Percentiles rank a stretch among this genome's conserved stretches.
Evolutionary conservation across 2,329 filamentous ascomycete genomes (phyloP).

Genomic region (Phaeosphaeria sp.): DNA sequence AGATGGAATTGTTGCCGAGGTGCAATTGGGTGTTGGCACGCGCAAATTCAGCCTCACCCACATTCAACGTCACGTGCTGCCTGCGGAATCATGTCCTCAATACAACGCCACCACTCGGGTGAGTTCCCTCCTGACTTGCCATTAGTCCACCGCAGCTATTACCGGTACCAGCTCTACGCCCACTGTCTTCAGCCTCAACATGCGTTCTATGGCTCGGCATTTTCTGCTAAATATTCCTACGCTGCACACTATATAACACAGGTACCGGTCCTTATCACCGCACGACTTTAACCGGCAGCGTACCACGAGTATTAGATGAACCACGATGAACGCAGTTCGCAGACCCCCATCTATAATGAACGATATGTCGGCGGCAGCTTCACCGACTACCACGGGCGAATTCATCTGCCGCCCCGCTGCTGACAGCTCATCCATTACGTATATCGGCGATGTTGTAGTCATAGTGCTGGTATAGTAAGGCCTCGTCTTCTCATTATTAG

Average conservation of each 20-base stretch:
- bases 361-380: slow-evolving; percentile 1
- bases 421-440: neutral
- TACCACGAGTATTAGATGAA: neutral
- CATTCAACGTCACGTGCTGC: neutral
- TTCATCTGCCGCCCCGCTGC: neutral
- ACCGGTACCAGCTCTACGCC: neutral
- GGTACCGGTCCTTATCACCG: slow-evolving; percentile 1
- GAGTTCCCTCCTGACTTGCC: neutral
- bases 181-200: neutral
- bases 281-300: slow-evolving; percentile 5
- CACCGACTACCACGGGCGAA: neutral
- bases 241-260: neutral
- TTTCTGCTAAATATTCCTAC: neutral
- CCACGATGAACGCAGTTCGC: neutral
- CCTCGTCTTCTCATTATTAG: neutral
- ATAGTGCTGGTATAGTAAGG: neutral
- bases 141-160: neutral
- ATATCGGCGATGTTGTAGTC: neutral
- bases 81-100: neutral
- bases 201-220: neutral
- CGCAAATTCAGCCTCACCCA: neutral
- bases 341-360: slow-evolving; percentile 2
- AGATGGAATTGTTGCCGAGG: neutral
- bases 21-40: neutral
- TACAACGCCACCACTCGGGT: neutral